A percentile compares a stretch with the other conserved stretches of the same genome.
Evolutionary conservation across 768 basidiomycete genomes (phyloP).

Genomic region (Tephrocybe sp.): DNA sequence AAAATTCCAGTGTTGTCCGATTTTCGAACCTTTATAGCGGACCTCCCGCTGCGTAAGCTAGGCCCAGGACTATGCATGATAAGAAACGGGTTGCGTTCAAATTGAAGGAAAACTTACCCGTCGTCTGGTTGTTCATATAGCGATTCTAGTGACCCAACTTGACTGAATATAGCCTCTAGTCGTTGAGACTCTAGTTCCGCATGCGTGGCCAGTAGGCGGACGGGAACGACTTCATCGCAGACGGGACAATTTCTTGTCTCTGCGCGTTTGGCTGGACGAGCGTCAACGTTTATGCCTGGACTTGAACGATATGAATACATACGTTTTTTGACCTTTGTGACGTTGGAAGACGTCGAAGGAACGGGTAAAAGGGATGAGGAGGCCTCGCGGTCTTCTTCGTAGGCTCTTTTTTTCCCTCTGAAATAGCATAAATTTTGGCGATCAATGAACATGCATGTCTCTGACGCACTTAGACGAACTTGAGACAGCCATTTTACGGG

Average conservation of each 20-base stretch:
- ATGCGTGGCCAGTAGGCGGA: conserved; percentile 69
- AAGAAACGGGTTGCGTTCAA: neutral
- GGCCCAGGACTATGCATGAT: conserved; percentile 27
- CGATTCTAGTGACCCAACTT: conserved; percentile 61
- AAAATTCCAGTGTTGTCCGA: conserved; percentile 33
- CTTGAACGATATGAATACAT: conserved; percentile 21
- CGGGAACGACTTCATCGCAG: conserved; percentile 70
- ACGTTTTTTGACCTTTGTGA: conserved; percentile 50
- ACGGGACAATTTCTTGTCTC: conserved; percentile 77
- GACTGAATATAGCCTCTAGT: conserved; percentile 64
- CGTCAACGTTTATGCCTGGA: conserved; percentile 7
- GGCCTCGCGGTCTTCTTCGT: conserved; percentile 27
- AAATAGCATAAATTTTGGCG: conserved; percentile 12
- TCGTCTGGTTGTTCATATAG: conserved; percentile 54
- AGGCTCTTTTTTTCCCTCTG: conserved; percentile 54
- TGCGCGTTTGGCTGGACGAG: conserved; percentile 58
- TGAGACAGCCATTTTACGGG: conserved; percentile 17
- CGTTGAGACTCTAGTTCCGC: conserved; percentile 66
- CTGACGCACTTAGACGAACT: conserved; percentile 31
- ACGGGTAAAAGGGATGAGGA: conserved; percentile 36
- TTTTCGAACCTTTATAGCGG: conserved; percentile 41
- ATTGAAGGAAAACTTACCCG: conserved; percentile 37
- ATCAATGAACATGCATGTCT: neutral
- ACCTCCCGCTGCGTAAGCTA: conserved; percentile 37
- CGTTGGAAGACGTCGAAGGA: conserved; percentile 25